Conservation (phyloP, 768 basidiomycete genomes). For the Tephrocybe sp. region DNA sequence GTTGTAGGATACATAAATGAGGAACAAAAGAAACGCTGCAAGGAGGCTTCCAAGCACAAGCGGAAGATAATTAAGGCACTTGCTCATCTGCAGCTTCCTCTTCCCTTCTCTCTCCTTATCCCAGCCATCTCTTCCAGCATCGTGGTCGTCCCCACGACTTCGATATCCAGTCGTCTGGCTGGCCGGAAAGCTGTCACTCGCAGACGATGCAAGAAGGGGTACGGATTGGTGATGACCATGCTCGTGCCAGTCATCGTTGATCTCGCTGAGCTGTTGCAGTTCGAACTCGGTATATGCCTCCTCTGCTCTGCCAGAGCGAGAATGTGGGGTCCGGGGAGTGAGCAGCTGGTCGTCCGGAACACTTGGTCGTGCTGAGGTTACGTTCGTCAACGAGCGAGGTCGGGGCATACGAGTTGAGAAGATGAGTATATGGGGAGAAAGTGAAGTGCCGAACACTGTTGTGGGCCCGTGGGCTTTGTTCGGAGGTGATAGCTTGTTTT, state of each 20-base stretch:
- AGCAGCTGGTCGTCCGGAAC: conserved; percentile 35
- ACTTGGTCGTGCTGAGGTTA: conserved; percentile 31
- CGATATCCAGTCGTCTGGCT: conserved; percentile 31
- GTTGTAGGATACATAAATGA: conserved; percentile 49
- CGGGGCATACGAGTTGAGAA: conserved; percentile 34
- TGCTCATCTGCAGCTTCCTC: conserved; percentile 19
- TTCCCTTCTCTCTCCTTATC: conserved; percentile 16
- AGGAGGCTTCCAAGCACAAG: conserved; percentile 45
- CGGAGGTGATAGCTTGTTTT: neutral
- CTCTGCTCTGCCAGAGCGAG: conserved; percentile 56
- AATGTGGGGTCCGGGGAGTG: conserved; percentile 65
- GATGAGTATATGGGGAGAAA: neutral
- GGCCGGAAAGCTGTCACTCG: conserved; percentile 37
- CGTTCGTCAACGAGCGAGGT: conserved; percentile 36
- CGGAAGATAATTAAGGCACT: conserved; percentile 32
- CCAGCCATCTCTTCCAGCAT: conserved; percentile 4
- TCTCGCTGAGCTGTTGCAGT: conserved; percentile 34
- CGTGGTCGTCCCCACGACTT: conserved; percentile 40
- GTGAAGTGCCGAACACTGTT: neutral
- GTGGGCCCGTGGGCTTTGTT: neutral
- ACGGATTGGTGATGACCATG: conserved; percentile 39
- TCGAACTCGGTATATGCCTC: conserved; percentile 53
- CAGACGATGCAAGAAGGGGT: conserved; percentile 50
- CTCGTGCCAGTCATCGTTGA: conserved; percentile 36
- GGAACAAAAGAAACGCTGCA: conserved; percentile 46